Percentiles rank a stretch among this genome's conserved stretches.
phyloP scores from a whole-genome alignment of 345 rosid genomes.

The Triadica sebifera region DNA sequence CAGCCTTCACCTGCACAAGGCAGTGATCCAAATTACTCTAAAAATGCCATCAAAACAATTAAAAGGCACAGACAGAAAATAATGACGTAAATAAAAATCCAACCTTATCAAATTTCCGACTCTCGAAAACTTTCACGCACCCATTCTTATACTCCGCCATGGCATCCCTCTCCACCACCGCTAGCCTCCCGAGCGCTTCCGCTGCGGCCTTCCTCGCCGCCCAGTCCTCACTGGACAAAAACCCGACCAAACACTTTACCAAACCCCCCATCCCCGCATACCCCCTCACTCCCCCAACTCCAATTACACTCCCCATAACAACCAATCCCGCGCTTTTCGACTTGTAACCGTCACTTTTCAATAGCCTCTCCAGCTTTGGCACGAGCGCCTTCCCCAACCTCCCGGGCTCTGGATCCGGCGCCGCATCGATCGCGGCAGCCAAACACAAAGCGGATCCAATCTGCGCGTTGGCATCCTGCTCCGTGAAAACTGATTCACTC shows the following conservation, averaged over 20 bases:
- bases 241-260: constrained; percentile 57
- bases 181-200: constrained; percentile 73
- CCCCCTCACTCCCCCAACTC: constrained; percentile 62
- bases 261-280: constrained; percentile 36
- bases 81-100: background rate
- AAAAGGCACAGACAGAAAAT: constrained; percentile 10
- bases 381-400: constrained; percentile 45
- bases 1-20: constrained; percentile 69
- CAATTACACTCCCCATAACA: constrained; percentile 78
- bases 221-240: constrained; percentile 76
- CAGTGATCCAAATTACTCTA: constrained; percentile 1
- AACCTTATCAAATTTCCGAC: constrained; percentile 83
- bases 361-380: constrained; percentile 63
- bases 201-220: constrained; percentile 88
- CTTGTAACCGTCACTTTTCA: constrained; percentile 65
- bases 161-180: constrained; percentile 62
- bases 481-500: constrained; percentile 78
- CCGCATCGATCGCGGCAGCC: constrained; percentile 73
- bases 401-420: constrained; percentile 66
- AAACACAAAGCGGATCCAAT: constrained; percentile 78
- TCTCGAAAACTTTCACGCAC: constrained; percentile 66
- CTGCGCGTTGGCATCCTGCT: constrained; percentile 78
- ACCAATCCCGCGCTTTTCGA: constrained; percentile 74
- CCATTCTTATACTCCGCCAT: constrained; percentile 63
- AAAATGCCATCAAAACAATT: background rate